Base-by-base conservation (phyloP, 768 basidiomycete genomes). In the Nevesoporus exiguus region DNA sequence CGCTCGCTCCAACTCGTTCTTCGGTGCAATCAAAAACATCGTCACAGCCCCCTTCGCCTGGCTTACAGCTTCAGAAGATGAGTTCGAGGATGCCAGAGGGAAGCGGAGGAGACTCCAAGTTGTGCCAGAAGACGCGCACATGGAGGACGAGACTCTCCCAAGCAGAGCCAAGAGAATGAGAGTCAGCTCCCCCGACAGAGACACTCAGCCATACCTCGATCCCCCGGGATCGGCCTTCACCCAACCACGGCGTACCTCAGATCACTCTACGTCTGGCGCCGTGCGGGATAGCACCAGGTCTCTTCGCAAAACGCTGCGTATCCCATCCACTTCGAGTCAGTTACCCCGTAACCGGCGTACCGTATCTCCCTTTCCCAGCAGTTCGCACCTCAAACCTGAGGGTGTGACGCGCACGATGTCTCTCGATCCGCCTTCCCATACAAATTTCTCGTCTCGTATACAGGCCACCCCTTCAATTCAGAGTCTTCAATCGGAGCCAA, bases 11-110 rank as follows among this genome's bases (percentile, higher is more conserved):
- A 79, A 74, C 19, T 85, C 85, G 25, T 75, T 87, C 61, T 66
- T 86, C 40, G 82, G 81, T 47, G 68, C 83, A 44, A 78, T 87
- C 70, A 86, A 80, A 76, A 81, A 76, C 71, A 72, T 86, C 66
- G 84, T 87, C 57, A 79, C 83, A 30, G 81, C 83, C 19, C 83
- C 85, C 42, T 74, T 86, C 59, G 43, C 68, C 46, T 75, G 79
- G 71, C 82, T 86, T 71, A 77, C 79, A 59, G 69, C 74, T 59
- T 67, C 74, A 56, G 74, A 76, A 56, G 80, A 80, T 64, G 79
- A 80, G 58, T 72, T 76, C 42, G 76, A 74, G 59, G 77, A 78
- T 64, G 65, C 73, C 54, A 75, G 71, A 37, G 81, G 81, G 58
- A 85, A 85, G 66, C 80, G 84, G 58, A 75, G 83, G 62, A 74